These are phyloP conservation scores for Chenopodium berlandieri DNA, from an alignment of 148 eudicot genomes.

Conservation along the genomic window DNA sequence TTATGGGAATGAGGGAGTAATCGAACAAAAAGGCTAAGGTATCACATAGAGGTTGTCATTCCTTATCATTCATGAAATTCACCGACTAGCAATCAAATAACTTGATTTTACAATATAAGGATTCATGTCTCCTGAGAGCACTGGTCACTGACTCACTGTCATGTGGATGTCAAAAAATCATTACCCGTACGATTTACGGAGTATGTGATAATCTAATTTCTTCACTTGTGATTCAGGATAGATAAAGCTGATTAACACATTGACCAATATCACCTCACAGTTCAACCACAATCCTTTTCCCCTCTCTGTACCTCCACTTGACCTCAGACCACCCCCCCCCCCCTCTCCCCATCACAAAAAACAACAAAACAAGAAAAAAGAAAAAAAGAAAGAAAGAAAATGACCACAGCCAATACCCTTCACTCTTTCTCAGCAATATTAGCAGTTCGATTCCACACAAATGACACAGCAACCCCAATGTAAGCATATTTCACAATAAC, in stretches of 20 bases:
- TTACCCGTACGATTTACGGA: neutral
- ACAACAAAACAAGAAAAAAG: too few species aligned
- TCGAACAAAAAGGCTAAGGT: too few species aligned
- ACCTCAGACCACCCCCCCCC: too few species aligned
- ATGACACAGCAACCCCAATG: neutral
- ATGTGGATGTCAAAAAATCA: neutral
- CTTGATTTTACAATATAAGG: neutral
- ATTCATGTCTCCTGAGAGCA: neutral
- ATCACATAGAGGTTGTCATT: neutral
- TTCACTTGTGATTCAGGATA: neutral
- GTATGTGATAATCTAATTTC: neutral
- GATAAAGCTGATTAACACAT: too few species aligned
- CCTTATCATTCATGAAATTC: neutral
- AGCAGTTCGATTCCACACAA: neutral
- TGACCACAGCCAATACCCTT: neutral
- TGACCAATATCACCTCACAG: neutral
- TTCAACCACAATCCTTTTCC: neutral
- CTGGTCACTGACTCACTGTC: neutral
- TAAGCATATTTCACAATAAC: conserved; percentile 5
- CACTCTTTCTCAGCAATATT: neutral
- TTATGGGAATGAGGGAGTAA: too few species aligned
- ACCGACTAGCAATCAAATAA: neutral
- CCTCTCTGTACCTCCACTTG: neutral
- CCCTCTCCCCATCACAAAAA: too few species aligned
- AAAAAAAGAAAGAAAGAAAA: too few species aligned